phyloP scores from a whole-genome alignment of 2,329 filamentous ascomycete species.

The Akanthomyces uredinophilus region DNA sequence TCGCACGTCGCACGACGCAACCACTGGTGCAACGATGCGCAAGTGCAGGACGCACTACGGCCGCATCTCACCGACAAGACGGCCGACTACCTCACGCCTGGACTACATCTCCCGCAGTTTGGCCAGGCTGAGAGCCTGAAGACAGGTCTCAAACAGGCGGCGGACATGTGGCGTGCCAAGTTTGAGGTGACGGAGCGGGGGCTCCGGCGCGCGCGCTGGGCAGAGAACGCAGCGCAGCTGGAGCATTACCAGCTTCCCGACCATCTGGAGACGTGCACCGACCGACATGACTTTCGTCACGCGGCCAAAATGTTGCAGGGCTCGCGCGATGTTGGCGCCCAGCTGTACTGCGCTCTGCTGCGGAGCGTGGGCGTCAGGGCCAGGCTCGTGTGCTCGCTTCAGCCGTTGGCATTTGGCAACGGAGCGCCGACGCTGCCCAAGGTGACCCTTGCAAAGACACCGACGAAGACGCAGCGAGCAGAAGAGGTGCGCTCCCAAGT shows the following conservation, averaged over 20 bases:
- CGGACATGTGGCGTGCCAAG: constrained; percentile 60
- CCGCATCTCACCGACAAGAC: constrained; percentile 62
- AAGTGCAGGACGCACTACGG: constrained; percentile 62
- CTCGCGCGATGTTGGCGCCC: constrained; percentile 83
- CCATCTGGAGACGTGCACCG: constrained; percentile 62
- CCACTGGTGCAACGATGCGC: constrained; percentile 76
- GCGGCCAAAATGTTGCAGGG: constrained; percentile 67
- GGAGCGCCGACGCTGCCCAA: constrained; percentile 45
- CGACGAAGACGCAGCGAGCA: constrained; percentile 28
- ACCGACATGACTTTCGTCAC: constrained; percentile 66
- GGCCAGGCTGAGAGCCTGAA: constrained; percentile 71
- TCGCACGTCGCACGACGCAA: constrained; percentile 75
- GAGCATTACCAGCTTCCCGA: constrained; percentile 54
- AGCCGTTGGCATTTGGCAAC: constrained; percentile 67
- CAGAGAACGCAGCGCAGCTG: constrained; percentile 58
- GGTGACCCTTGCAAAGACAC: constrained; percentile 27
- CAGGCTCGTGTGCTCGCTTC: constrained; percentile 84
- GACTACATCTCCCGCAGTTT: constrained; percentile 64
- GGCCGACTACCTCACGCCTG: constrained; percentile 63
- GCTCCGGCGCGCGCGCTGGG: constrained; percentile 68
- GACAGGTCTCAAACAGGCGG: constrained; percentile 67
- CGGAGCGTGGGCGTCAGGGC: constrained; percentile 76
- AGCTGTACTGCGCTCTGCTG: constrained; percentile 84
- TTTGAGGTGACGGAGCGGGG: constrained; percentile 71
- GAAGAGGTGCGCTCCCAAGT: constrained; percentile 31